Evolutionary conservation across 108 stramenopile genomes (phyloP).

Genomic region (Chaetoceros muelleri): DNA sequence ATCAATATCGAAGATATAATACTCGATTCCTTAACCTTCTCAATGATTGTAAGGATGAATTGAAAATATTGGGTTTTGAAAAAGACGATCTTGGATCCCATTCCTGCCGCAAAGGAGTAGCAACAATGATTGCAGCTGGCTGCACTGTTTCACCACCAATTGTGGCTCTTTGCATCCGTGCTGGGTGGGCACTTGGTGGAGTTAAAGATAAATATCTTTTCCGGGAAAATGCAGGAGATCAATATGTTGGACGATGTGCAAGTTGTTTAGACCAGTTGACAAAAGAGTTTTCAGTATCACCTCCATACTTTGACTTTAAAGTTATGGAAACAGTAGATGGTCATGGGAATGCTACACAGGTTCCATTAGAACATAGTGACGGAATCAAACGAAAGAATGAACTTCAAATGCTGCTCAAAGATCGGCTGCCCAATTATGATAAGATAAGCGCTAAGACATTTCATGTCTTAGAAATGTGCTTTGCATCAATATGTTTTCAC

Average conservation of each 20-base stretch:
- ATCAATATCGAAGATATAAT: conserved; percentile 10
- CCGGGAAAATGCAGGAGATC: conserved; percentile 11
- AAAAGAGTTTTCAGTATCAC: neutral
- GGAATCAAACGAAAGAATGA: neutral
- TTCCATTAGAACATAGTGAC: neutral
- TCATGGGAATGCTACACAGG: no score
- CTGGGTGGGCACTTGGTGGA: conserved; percentile 8
- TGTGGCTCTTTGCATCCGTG: conserved; percentile 7
- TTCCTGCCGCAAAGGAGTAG: conserved; percentile 12
- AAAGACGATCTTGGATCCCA: conserved; percentile 9
- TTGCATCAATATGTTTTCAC: conserved; percentile 7
- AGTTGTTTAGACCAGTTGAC: neutral
- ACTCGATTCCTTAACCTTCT: conserved; percentile 3
- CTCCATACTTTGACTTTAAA: neutral
- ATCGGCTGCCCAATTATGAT: neutral
- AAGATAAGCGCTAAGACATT: neutral
- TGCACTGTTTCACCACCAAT: conserved; percentile 12
- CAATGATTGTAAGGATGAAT: neutral
- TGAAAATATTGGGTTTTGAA: conserved; percentile 3
- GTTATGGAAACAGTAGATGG: no score
- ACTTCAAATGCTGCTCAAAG: neutral
- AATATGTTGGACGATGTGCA: conserved; percentile 9
- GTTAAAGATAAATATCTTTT: conserved; percentile 12
- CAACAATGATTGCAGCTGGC: conserved; percentile 3
- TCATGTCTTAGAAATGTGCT: neutral